Base-by-base conservation (phyloP, 78 protist genomes). In the Protostelium mycophagum region DNA sequence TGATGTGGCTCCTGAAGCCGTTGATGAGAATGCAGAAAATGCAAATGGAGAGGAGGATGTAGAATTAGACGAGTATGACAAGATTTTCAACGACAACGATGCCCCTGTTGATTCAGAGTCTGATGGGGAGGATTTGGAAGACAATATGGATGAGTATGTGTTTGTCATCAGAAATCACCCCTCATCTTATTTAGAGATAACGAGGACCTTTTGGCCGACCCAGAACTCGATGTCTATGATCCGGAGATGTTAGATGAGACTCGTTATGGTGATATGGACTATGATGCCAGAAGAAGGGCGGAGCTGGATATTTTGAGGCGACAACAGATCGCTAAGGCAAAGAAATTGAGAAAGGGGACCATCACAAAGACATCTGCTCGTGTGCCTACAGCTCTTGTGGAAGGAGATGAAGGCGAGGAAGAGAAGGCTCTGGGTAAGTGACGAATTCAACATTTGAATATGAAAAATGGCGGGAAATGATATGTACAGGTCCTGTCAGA, bases 131-230 rank as follows among this genome's bases (percentile, higher is more conserved):
- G 91, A 83, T 73, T 28, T 83, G 1, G 91, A 89, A 83, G 91
- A 73, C 1, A 87, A 89, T 39, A 84, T 16, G 91, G 90, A 28
- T 89, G 94, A 86, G 94, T 86, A 73, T 91, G 91, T 89, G 91
- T 88, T 86, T 91, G 88, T 86, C 35, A 87, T 0, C n/a, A 38
- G 29, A 90, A 85, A 51, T 90, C 88, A 34, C 86, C 63, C 23
- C 85, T 16, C 16, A 5, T 25, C 16, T 51, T 92, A 29, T 31
- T 38, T 9, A 90, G 90, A 9, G 87, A 92, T 51, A 91, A 92
- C 85, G 91, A 83, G 0, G 63, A 37, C 0, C 92, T 90, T 28
- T 87, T 9, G 29, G 34, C 29, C 0, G 63, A 35, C 16, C 91
- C 39, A 0, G 91, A 92, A 38, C 63, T 37, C 31, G 83, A 90